phyloP scores from a whole-genome alignment of 1,139 yeast species.

The Suhomyces kunorum region DNA sequence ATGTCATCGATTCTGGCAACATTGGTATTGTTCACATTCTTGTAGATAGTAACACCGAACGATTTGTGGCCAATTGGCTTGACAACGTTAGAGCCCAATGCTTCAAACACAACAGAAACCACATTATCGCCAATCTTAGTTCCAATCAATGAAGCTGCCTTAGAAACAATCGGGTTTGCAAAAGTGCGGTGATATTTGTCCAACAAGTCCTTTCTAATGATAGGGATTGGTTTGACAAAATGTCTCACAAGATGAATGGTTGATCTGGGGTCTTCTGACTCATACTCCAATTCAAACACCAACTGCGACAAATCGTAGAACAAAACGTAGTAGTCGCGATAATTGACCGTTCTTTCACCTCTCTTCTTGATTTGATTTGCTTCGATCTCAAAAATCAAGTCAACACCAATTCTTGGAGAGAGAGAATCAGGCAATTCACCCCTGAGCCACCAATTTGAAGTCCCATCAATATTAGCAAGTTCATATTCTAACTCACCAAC shows the following conservation, averaged over 20 bases:
- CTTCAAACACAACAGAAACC: slow-evolving; percentile 21
- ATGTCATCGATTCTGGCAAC: slow-evolving; percentile 63
- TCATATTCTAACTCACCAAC: slow-evolving; percentile 34
- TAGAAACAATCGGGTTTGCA: slow-evolving; percentile 44
- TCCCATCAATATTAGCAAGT: slow-evolving; percentile 33
- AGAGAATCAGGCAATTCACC: slow-evolving; percentile 62
- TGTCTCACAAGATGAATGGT: slow-evolving; percentile 50
- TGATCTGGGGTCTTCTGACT: slow-evolving; percentile 54
- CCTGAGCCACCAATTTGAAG: slow-evolving; percentile 65
- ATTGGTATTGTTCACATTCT: slow-evolving; percentile 59
- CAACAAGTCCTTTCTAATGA: slow-evolving; percentile 48
- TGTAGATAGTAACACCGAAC: slow-evolving; percentile 72
- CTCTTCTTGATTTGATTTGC: slow-evolving; percentile 57
- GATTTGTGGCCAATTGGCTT: slow-evolving; percentile 67
- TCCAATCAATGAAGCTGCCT: slow-evolving; percentile 47
- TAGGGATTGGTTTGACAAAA: slow-evolving; percentile 48
- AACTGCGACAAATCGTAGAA: slow-evolving; percentile 75
- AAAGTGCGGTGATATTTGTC: slow-evolving; percentile 50
- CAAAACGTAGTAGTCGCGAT: slow-evolving; percentile 70
- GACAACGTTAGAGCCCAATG: slow-evolving; percentile 32
- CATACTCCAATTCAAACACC: slow-evolving; percentile 57
- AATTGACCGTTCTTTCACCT: slow-evolving; percentile 49
- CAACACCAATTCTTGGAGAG: slow-evolving; percentile 44
- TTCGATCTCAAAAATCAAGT: slow-evolving; percentile 67
- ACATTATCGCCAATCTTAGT: slow-evolving; percentile 26